A percentile compares a stretch with the other conserved stretches of the same genome.
Conservation (phyloP, 345 rosid genomes). For the Arabis hirsuta region DNA sequence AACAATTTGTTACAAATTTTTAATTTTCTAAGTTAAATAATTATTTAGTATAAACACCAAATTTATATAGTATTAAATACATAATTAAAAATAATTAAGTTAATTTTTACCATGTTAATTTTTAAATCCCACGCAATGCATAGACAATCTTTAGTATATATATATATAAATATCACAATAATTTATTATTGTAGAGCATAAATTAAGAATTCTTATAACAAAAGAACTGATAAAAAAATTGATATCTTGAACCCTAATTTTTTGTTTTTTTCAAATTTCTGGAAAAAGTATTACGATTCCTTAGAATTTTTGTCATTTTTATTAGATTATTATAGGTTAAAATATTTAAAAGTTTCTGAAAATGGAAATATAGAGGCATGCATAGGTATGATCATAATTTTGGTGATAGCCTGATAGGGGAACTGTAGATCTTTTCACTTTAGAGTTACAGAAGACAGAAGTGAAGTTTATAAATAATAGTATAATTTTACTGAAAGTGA, state of each 20-base stretch:
- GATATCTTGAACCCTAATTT: background rate
- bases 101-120: background rate
- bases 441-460: constrained; percentile 37
- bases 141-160: background rate
- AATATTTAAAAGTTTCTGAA: constrained; percentile 25
- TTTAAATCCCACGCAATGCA: too few species aligned
- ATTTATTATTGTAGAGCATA: background rate
- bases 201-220: background rate
- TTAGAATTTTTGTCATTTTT: background rate
- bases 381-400: constrained; percentile 35
- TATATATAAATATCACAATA: background rate
- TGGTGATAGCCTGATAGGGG: constrained; percentile 19
- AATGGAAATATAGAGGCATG: constrained; percentile 30
- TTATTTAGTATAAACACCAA: too few species aligned
- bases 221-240: background rate
- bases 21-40: too few species aligned
- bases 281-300: background rate
- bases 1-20: too few species aligned
- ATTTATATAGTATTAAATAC: too few species aligned
- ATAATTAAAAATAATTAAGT: too few species aligned
- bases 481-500: constrained; percentile 38
- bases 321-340: background rate
- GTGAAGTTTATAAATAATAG: constrained; percentile 16
- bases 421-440: constrained; percentile 29
- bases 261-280: background rate